Evolutionary conservation across 371 early-diverging fungal species (phyloP).

Genomic region (Nematocida sp.): DNA sequence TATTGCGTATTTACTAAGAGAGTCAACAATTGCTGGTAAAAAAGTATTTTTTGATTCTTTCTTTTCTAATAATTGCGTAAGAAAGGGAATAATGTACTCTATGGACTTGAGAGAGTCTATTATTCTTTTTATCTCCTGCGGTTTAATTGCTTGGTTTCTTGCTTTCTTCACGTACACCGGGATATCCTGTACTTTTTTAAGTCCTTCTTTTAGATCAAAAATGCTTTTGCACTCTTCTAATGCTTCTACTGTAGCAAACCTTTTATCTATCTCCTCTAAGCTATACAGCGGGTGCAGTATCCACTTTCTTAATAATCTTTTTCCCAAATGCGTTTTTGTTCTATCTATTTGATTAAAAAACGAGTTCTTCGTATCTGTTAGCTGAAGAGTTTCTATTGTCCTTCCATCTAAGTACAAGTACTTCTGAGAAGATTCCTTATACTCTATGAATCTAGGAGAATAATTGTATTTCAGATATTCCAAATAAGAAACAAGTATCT

Average conservation of each 20-base stretch:
- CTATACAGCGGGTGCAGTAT: conserved; percentile 80
- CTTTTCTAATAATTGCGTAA: background rate
- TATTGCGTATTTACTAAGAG: background rate
- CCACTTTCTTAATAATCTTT: conserved; percentile 75
- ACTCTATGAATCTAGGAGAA: conserved; percentile 6
- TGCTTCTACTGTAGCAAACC: conserved; percentile 79
- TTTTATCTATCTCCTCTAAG: conserved; percentile 72
- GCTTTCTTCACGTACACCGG: conserved; percentile 82
- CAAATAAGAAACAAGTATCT: conserved; percentile 30
- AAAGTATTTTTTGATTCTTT: background rate
- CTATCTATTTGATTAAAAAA: conserved; percentile 24
- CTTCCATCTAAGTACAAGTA: conserved; percentile 42
- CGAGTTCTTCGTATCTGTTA: conserved; percentile 1
- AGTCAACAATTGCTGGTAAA: conserved; percentile 1
- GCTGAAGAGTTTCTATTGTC: conserved; percentile 39
- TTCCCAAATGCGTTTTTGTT: conserved; percentile 69
- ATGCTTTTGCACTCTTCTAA: conserved; percentile 66
- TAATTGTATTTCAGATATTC: conserved; percentile 39
- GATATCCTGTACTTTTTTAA: conserved; percentile 75
- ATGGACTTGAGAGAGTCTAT: background rate
- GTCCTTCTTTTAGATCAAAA: conserved; percentile 52
- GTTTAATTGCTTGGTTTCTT: conserved; percentile 74
- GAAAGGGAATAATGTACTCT: background rate
- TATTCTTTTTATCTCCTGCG: conserved; percentile 64
- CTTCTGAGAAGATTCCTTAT: background rate